Percentiles rank a stretch among this genome's conserved stretches.
Conservation (phyloP, 179 eudicot species). For the Spinacia oleracea region DNA sequence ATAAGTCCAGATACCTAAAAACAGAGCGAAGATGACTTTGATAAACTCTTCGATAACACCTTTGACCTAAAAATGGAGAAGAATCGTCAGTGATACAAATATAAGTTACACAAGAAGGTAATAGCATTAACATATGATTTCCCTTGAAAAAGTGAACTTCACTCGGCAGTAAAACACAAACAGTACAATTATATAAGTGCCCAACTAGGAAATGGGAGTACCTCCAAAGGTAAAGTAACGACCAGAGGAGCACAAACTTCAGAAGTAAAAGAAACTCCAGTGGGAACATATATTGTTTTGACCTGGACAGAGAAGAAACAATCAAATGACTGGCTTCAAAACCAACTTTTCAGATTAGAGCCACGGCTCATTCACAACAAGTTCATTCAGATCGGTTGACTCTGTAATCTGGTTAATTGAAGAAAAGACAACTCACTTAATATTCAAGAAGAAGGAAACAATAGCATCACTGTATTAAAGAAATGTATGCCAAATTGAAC, state of each 20-base stretch:
- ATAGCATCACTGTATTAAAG: not conserved
- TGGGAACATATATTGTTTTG: slow-evolving; percentile 70
- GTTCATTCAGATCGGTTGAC: slow-evolving; percentile 68
- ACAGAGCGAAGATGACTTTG: slow-evolving; percentile 38
- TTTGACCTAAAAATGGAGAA: slow-evolving; percentile 41
- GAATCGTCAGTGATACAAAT: not conserved
- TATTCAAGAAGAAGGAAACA: not conserved
- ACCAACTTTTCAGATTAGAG: slow-evolving; percentile 78
- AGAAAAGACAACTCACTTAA: slow-evolving; percentile 1
- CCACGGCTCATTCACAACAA: slow-evolving; percentile 71
- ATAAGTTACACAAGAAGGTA: not conserved
- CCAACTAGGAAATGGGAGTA: slow-evolving; percentile 19
- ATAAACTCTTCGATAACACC: slow-evolving; percentile 55
- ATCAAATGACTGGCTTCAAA: slow-evolving; percentile 42
- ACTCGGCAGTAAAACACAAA: slow-evolving; percentile 9
- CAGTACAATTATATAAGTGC: not conserved
- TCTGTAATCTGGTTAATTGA: slow-evolving; percentile 53
- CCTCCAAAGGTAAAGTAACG: slow-evolving; percentile 87
- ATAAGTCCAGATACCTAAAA: slow-evolving; percentile 19
- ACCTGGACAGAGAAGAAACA: slow-evolving; percentile 46
- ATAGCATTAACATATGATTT: not conserved
- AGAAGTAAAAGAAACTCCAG: slow-evolving; percentile 52
- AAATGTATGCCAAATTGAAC: slow-evolving; percentile 21
- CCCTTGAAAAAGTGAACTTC: not conserved
- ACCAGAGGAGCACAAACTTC: slow-evolving; percentile 84